phyloP scores from a whole-genome alignment of 768 basidiomycete species.

The Calocybe indica region DNA sequence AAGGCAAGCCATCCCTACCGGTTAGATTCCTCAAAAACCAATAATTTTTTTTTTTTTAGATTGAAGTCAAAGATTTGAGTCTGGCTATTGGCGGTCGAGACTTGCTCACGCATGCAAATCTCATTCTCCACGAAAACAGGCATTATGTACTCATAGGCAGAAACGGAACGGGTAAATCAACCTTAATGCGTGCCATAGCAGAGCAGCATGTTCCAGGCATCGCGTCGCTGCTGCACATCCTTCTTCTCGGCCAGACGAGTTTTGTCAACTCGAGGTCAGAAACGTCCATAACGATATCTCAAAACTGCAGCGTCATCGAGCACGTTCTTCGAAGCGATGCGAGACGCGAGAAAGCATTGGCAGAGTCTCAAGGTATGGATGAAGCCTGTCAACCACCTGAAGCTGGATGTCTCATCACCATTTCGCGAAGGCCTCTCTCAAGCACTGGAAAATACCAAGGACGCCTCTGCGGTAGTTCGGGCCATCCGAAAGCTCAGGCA shows the following conservation, averaged over 20 bases:
- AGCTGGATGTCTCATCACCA: background rate
- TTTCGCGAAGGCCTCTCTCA: slow-evolving; percentile 7
- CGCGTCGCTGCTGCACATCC: slow-evolving; percentile 32
- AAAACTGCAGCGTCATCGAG: slow-evolving; percentile 22
- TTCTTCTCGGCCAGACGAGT: slow-evolving; percentile 37
- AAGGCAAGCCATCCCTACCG: slow-evolving; percentile 17
- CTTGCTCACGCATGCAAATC: slow-evolving; percentile 42
- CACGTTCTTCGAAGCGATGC: slow-evolving; percentile 40
- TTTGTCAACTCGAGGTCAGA: slow-evolving; percentile 16
- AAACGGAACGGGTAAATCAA: slow-evolving; percentile 52
- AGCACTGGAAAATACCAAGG: slow-evolving; percentile 21
- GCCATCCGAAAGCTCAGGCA: slow-evolving; percentile 21
- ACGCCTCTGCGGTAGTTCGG: slow-evolving; percentile 15
- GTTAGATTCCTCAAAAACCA: slow-evolving; percentile 10
- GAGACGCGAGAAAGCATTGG: slow-evolving; percentile 24
- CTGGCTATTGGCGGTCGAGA: slow-evolving; percentile 47
- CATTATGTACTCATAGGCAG: slow-evolving; percentile 51
- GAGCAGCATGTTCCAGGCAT: slow-evolving; percentile 44
- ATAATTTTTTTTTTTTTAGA: slow-evolving; percentile 7
- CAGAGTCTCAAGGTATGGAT: slow-evolving; percentile 18
- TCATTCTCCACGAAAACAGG: slow-evolving; percentile 45
- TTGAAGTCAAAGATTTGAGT: slow-evolving; percentile 50
- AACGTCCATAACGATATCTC: slow-evolving; percentile 7
- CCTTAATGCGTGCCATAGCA: slow-evolving; percentile 32
- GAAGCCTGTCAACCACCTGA: background rate